Conservation (phyloP, 176 grass and related monocot genomes). For the bread wheat (Triticum aestivum) region DNA sequence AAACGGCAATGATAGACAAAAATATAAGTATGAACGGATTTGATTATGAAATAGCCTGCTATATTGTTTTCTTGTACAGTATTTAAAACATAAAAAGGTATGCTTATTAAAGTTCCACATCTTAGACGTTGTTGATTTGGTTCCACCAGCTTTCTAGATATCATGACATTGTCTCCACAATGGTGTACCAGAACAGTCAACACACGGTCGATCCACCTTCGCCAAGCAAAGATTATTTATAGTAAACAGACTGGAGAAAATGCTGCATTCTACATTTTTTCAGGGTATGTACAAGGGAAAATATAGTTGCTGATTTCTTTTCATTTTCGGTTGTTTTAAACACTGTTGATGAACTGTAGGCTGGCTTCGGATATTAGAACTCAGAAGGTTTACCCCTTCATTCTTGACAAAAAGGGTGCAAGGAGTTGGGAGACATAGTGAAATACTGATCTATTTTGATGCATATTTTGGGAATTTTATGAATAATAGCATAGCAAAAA, state of each 20-base stretch:
- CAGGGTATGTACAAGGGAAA: not conserved
- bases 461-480: not conserved
- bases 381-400: not conserved
- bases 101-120: slow-evolving; percentile 8
- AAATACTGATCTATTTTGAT: not conserved
- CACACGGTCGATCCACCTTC: not conserved
- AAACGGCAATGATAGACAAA: not conserved
- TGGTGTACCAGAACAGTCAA: slow-evolving; percentile 8
- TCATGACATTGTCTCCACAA: not conserved
- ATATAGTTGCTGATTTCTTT: not conserved
- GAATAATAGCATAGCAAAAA: not conserved
- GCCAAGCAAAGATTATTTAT: not conserved
- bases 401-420: not conserved
- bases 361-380: not conserved
- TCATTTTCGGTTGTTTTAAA: not conserved
- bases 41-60: not conserved
- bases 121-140: not conserved
- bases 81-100: not conserved
- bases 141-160: not conserved
- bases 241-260: not conserved
- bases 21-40: slow-evolving; percentile 1
- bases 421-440: not conserved
- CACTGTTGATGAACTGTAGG: not conserved
- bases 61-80: not conserved
- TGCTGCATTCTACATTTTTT: not conserved